Conservation (phyloP, 2,329 filamentous ascomycete genomes). For the Neonectria coccinea region DNA sequence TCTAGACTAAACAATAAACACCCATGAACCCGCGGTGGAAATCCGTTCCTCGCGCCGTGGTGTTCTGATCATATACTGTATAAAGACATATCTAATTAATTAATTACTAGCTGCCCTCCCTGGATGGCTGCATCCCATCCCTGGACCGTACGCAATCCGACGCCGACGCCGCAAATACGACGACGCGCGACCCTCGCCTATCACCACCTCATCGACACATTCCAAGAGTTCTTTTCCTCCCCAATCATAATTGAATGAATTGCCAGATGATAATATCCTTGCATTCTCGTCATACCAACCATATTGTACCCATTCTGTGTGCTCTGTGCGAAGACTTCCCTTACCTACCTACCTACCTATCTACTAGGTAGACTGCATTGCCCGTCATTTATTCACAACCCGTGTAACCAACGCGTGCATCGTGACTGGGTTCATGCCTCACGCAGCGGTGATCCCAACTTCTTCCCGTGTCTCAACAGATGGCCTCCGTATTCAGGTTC, state of each 20-base stretch:
- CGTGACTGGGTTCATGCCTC: not conserved
- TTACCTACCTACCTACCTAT: not conserved
- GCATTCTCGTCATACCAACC: not conserved
- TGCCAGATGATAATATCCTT: not conserved
- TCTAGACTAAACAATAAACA: too few species aligned
- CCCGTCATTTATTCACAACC: not conserved
- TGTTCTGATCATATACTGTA: slow-evolving; percentile 14
- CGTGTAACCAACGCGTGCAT: not conserved
- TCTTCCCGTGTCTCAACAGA: slow-evolving; percentile 5
- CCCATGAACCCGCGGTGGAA: not conserved
- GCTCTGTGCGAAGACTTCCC: not conserved
- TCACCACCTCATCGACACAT: slow-evolving; percentile 10
- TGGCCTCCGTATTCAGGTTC: not conserved
- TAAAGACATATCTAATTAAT: not conserved
- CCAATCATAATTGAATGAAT: not conserved
- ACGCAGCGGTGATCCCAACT: not conserved
- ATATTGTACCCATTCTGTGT: not conserved
- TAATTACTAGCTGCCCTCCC: slow-evolving; percentile 8
- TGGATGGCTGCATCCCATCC: slow-evolving; percentile 14
- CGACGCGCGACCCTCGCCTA: slow-evolving; percentile 18
- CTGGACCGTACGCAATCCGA: slow-evolving; percentile 21
- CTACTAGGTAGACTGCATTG: not conserved
- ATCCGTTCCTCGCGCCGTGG: slow-evolving; percentile 10
- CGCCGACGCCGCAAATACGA: slow-evolving; percentile 20
- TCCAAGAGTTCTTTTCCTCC: slow-evolving; percentile 7